Conservation (phyloP, 225 moss, liverwort and hornwort species). For the Asterella californica region DNA sequence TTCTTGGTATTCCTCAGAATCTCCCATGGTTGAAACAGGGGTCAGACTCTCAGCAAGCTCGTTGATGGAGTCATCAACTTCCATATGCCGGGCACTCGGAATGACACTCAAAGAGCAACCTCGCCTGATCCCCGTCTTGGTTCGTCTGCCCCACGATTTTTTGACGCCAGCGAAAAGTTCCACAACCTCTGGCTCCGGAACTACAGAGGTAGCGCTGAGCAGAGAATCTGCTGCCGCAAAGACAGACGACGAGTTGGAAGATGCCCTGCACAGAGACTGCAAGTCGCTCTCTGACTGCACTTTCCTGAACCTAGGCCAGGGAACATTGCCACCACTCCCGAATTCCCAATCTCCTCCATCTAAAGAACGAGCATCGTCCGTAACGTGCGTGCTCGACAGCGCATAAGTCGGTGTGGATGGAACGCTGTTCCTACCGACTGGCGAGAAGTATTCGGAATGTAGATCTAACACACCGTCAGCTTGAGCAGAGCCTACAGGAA, state of each 20-base stretch:
- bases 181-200: not conserved
- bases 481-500: not conserved
- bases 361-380: slow-evolving; percentile 17
- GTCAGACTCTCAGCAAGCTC: slow-evolving; percentile 28
- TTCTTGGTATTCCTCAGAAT: slow-evolving; percentile 3
- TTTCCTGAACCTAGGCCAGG: slow-evolving; percentile 21
- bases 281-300: slow-evolving; percentile 43
- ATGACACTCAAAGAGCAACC: slow-evolving; percentile 14
- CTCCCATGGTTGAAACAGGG: not conserved
- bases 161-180: not conserved
- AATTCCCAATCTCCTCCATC: slow-evolving; percentile 35
- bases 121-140: not conserved
- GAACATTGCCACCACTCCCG: not conserved
- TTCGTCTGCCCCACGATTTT: slow-evolving; percentile 17
- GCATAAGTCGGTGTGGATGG: slow-evolving; percentile 22
- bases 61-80: slow-evolving; percentile 14
- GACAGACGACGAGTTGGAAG: slow-evolving; percentile 16
- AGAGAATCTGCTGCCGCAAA: slow-evolving; percentile 31
- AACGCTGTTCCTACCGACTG: not conserved
- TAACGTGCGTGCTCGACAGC: not conserved
- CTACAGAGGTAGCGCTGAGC: not conserved
- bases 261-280: slow-evolving; percentile 25
- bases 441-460: slow-evolving; percentile 10
- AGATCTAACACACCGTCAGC: slow-evolving; percentile 1
- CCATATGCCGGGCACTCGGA: slow-evolving; percentile 13